Conservation (phyloP, 2,329 filamentous ascomycete species). For the Clarireedia monteithiana region DNA sequence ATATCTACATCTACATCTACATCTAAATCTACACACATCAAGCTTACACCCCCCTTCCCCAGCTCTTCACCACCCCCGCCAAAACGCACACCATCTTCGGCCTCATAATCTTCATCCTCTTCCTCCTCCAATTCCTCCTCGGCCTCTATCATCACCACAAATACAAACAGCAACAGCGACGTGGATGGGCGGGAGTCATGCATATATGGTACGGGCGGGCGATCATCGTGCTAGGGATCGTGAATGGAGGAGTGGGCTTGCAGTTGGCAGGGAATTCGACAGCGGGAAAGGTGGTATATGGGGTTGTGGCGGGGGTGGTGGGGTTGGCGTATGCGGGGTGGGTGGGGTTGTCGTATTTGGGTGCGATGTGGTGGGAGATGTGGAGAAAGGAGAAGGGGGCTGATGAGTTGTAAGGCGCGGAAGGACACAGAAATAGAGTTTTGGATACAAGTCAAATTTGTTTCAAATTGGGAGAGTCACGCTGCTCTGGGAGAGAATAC, state of each 20-base stretch:
- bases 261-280: slow-evolving; percentile 36
- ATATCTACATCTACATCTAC: background rate
- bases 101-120: slow-evolving; percentile 43
- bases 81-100: slow-evolving; percentile 49
- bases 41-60: no score
- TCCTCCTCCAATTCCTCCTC: slow-evolving; percentile 50
- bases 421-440: background rate
- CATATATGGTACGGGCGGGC: slow-evolving; percentile 57
- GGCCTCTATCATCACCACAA: slow-evolving; percentile 50
- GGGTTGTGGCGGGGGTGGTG: slow-evolving; percentile 45
- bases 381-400: background rate
- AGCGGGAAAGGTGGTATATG: slow-evolving; percentile 44
- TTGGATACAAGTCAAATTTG: no score
- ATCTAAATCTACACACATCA: no score
- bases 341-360: background rate
- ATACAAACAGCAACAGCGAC: slow-evolving; percentile 39
- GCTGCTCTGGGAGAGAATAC: no score
- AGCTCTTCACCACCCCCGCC: slow-evolving; percentile 29
- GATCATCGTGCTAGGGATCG: slow-evolving; percentile 48
- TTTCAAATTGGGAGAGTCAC: no score
- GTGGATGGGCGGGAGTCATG: slow-evolving; percentile 43
- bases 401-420: background rate
- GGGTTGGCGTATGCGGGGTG: slow-evolving; percentile 35
- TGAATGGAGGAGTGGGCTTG: slow-evolving; percentile 58
- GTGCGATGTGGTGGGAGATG: background rate